Conservation (phyloP, 2,329 filamentous ascomycete genomes). For the Furcasterigmium furcatum region DNA sequence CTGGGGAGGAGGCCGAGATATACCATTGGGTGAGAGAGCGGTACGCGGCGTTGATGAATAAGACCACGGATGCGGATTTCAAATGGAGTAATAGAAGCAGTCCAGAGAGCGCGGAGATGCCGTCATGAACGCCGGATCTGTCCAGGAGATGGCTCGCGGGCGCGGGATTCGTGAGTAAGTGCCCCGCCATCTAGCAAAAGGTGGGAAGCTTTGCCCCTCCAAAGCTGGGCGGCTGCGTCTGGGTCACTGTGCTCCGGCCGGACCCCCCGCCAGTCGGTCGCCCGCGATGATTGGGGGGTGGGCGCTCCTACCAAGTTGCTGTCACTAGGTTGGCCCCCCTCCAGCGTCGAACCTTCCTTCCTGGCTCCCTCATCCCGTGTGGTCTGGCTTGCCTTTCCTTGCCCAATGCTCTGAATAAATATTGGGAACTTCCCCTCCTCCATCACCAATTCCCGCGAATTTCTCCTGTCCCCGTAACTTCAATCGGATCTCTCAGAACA, state of each 20-base stretch:
- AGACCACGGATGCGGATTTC: neutral
- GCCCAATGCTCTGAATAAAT: slow-evolving; percentile 14
- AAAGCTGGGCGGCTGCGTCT: neutral
- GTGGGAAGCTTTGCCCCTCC: neutral
- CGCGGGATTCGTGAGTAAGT: neutral
- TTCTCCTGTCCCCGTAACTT: slow-evolving; percentile 5
- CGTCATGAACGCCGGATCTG: neutral
- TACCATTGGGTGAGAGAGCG: neutral
- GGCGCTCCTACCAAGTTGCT: neutral
- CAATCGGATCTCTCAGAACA: slow-evolving; percentile 7
- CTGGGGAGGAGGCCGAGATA: neutral
- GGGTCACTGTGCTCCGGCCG: neutral
- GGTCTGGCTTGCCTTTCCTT: too few relatives aligned
- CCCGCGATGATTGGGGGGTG: neutral
- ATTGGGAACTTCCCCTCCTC: slow-evolving; percentile 11
- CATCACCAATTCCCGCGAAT: slow-evolving; percentile 6
- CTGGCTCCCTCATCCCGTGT: neutral
- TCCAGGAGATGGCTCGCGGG: neutral
- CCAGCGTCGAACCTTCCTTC: slow-evolving; percentile 11
- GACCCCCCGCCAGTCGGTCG: neutral
- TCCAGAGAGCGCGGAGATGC: neutral
- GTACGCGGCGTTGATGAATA: neutral
- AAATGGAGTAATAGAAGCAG: neutral
- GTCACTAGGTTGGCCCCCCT: slow-evolving; percentile 2
- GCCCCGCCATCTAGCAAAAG: neutral